Evolutionary conservation across 208 protist genomes (phyloP).

Genomic region (Crithidia bombi): DNA sequence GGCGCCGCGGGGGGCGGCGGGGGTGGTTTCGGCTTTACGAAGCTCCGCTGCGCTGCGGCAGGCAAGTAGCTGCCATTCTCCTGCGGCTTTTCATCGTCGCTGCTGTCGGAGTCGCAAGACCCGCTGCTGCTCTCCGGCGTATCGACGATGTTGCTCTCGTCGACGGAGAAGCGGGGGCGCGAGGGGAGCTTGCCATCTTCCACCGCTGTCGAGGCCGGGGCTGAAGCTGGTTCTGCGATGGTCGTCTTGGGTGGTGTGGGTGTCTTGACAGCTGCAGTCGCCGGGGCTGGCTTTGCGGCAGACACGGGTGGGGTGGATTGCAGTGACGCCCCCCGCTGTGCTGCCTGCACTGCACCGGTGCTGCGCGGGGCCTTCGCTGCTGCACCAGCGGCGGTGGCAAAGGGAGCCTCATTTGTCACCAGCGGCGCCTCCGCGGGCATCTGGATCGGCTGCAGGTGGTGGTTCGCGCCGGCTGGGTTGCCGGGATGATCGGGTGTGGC

Average conservation of each 20-base stretch:
- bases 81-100: slow-evolving; percentile 8
- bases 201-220: background rate
- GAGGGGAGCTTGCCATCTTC: background rate
- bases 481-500: background rate
- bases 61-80: slow-evolving; percentile 6
- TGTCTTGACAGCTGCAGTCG: background rate
- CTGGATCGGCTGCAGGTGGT: slow-evolving; percentile 39
- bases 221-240: no score
- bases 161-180: slow-evolving; percentile 22
- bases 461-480: slow-evolving; percentile 20
- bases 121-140: slow-evolving; percentile 35
- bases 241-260: background rate
- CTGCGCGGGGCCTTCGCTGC: background rate
- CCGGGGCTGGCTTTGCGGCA: background rate
- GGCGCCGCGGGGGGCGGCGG: background rate
- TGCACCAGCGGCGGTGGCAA: background rate
- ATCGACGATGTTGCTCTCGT: slow-evolving; percentile 26
- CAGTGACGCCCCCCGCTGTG: background rate
- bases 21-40: slow-evolving; percentile 15
- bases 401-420: background rate
- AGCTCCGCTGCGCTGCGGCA: slow-evolving; percentile 12
- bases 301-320: background rate
- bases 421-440: background rate
- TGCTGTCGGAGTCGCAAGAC: slow-evolving; percentile 24
- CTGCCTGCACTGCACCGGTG: background rate